A percentile compares a stretch with the other conserved stretches of the same genome.
Evolutionary conservation across 306 rosid species (phyloP).

Genomic region (Lathyrus sativus): DNA sequence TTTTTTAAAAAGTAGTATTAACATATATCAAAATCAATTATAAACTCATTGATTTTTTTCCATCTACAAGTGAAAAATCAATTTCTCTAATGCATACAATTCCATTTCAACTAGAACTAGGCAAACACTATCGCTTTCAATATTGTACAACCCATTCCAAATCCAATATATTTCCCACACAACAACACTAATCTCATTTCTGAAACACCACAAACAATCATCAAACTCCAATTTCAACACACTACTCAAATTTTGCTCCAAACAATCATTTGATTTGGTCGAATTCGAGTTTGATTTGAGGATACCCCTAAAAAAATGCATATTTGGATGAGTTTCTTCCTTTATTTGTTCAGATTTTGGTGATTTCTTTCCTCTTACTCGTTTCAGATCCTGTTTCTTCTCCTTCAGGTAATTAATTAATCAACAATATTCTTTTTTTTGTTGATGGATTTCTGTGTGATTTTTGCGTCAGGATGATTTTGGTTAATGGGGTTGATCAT

Average conservation of each 20-base stretch:
- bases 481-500: slow-evolving; percentile 29
- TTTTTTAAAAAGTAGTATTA: no score
- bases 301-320: slow-evolving; percentile 23
- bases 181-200: neutral
- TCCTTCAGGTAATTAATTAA: slow-evolving; percentile 34
- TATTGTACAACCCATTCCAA: neutral
- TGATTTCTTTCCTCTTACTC: neutral
- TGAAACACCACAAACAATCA: slow-evolving; percentile 27
- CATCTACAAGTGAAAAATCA: no score
- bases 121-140: slow-evolving; percentile 11
- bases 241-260: neutral
- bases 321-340: slow-evolving; percentile 27
- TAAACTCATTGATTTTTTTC: no score
- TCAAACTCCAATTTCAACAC: slow-evolving; percentile 21
- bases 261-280: slow-evolving; percentile 16
- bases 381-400: slow-evolving; percentile 8
- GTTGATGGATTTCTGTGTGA: neutral
- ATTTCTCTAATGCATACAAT: no score
- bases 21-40: no score
- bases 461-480: neutral
- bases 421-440: neutral
- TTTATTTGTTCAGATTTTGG: slow-evolving; percentile 5
- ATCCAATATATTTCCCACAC: neutral
- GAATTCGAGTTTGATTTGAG: slow-evolving; percentile 3
- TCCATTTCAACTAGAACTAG: no score